Evolutionary conservation across 345 rosid species (phyloP).

Genomic region (Citrus glauca): DNA sequence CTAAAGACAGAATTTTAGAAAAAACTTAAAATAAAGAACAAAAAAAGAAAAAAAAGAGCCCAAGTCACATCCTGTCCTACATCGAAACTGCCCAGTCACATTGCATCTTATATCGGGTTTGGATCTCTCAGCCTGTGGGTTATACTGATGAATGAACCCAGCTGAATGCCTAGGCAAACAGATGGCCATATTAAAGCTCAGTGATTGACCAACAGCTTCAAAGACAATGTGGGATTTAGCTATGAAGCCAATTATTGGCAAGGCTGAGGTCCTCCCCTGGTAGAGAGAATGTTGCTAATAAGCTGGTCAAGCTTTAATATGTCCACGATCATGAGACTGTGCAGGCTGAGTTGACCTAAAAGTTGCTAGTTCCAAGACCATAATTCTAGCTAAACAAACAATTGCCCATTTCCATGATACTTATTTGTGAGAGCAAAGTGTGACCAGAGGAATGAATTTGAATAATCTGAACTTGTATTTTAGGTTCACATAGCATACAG

Average conservation of each 20-base stretch:
- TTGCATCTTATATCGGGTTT: no score
- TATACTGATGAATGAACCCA: not conserved
- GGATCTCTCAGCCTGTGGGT: no score
- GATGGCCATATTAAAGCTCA: not conserved
- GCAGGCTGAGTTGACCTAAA: constrained; percentile 10
- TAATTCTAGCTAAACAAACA: not conserved
- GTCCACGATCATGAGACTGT: constrained; percentile 17
- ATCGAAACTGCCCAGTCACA: no score
- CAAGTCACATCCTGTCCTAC: no score
- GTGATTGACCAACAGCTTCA: not conserved
- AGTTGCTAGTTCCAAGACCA: not conserved
- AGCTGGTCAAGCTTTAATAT: constrained; percentile 28
- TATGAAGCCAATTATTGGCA: not conserved
- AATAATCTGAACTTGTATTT: not conserved
- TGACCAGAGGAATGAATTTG: not conserved
- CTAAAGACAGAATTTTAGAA: no score
- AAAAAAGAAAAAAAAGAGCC: no score
- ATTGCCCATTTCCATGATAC: not conserved
- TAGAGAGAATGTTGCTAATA: not conserved
- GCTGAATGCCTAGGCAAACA: not conserved
- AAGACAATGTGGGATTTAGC: not conserved
- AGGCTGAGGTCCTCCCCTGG: not conserved
- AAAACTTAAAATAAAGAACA: no score
- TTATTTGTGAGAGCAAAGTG: not conserved
- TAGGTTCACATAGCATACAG: not conserved